Evolutionary conservation across 176 grass and related monocot species (phyloP).

Genomic region (Raddia guianensis): DNA sequence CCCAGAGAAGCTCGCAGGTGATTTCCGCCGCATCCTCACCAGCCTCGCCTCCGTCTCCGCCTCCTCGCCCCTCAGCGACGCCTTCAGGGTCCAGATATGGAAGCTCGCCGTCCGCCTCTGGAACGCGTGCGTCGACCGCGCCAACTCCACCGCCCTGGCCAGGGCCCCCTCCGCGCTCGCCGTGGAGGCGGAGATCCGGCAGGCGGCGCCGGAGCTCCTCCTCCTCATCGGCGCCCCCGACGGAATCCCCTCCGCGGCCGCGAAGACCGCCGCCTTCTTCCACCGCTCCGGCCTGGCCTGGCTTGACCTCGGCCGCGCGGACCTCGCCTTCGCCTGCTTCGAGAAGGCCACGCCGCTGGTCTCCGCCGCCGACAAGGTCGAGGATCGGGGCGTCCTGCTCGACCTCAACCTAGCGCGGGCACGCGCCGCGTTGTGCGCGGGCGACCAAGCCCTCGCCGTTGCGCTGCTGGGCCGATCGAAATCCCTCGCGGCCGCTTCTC

Average conservation of each 20-base stretch:
- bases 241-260: slow-evolving; percentile 53
- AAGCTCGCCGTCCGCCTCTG: slow-evolving; percentile 85
- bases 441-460: slow-evolving; percentile 67
- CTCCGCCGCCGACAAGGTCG: slow-evolving; percentile 47
- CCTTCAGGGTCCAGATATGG: slow-evolving; percentile 68
- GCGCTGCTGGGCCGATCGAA: slow-evolving; percentile 82
- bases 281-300: slow-evolving; percentile 72
- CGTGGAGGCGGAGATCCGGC: slow-evolving; percentile 72
- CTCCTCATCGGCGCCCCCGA: slow-evolving; percentile 52
- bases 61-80: slow-evolving; percentile 44
- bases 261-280: slow-evolving; percentile 78
- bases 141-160: slow-evolving; percentile 52
- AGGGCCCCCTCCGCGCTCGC: slow-evolving; percentile 12
- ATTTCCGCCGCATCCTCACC: slow-evolving; percentile 57
- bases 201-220: slow-evolving; percentile 77
- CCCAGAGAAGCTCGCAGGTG: slow-evolving; percentile 48
- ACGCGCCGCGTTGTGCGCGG: slow-evolving; percentile 58
- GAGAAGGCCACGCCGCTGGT: slow-evolving; percentile 82
- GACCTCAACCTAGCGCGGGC: slow-evolving; percentile 72
- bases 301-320: slow-evolving; percentile 69
- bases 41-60: slow-evolving; percentile 47
- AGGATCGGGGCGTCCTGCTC: slow-evolving; percentile 53
- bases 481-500: slow-evolving; percentile 52
- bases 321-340: slow-evolving; percentile 82
- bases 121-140: slow-evolving; percentile 87